phyloP scores from a whole-genome alignment of 306 rosid genomes.

The Medicago truncatula region DNA sequence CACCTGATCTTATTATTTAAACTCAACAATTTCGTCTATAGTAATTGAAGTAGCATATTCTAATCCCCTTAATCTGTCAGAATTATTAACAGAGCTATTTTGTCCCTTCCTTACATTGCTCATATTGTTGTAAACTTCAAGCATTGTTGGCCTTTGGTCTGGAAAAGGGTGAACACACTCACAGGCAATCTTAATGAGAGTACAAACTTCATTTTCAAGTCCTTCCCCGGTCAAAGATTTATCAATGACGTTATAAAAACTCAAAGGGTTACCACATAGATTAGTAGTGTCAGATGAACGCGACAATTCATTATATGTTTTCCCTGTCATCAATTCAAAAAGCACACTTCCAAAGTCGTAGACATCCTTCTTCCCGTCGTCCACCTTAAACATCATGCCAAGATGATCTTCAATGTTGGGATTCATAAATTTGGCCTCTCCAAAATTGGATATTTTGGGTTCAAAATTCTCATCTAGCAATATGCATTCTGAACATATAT shows the following conservation, averaged over 20 bases:
- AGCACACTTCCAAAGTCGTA: slow-evolving; percentile 52
- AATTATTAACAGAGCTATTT: not conserved
- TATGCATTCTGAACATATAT: slow-evolving; percentile 35
- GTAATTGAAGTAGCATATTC: not conserved
- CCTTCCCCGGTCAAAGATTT: slow-evolving; percentile 35
- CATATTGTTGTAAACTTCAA: slow-evolving; percentile 44
- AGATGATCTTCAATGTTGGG: not conserved
- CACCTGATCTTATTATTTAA: not conserved
- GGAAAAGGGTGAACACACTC: slow-evolving; percentile 42
- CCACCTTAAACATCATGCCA: not conserved
- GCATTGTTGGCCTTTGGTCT: slow-evolving; percentile 49
- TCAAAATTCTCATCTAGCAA: slow-evolving; percentile 45
- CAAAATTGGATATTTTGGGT: slow-evolving; percentile 49
- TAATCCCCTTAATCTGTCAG: too few species aligned
- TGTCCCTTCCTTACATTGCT: not conserved
- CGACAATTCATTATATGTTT: slow-evolving; percentile 8
- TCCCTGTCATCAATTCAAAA: slow-evolving; percentile 46
- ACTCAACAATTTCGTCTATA: not conserved
- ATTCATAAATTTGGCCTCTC: slow-evolving; percentile 37
- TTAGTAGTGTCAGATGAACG: not conserved
- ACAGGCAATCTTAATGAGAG: slow-evolving; percentile 40
- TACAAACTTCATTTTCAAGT: slow-evolving; percentile 37
- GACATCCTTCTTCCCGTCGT: slow-evolving; percentile 49
- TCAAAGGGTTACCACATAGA: not conserved
- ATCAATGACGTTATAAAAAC: slow-evolving; percentile 31